Evolutionary conservation across 768 basidiomycete genomes (phyloP).

Genomic region (Auricularia sp.): DNA sequence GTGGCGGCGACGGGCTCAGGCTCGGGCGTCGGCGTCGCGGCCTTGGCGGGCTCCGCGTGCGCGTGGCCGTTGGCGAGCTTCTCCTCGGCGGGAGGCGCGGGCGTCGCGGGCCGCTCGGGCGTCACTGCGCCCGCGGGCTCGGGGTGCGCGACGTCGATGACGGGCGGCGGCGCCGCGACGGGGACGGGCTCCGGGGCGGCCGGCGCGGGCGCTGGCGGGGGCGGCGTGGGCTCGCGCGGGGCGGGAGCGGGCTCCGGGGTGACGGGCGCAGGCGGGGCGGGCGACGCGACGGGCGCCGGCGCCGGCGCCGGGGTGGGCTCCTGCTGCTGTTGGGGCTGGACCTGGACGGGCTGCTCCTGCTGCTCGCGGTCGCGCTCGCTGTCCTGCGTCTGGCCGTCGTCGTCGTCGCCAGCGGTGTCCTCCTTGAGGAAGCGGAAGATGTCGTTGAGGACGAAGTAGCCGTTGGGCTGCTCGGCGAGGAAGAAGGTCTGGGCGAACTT

Average conservation of each 20-base stretch:
- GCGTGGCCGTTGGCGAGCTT: slow-evolving; percentile 18
- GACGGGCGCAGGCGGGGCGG: neutral
- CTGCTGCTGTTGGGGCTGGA: slow-evolving; percentile 10
- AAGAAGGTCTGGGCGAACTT: slow-evolving; percentile 99
- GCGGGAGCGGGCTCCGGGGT: slow-evolving; percentile 8
- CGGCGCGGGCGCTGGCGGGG: slow-evolving; percentile 20
- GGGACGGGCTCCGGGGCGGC: slow-evolving; percentile 29
- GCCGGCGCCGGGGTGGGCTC: slow-evolving; percentile 30
- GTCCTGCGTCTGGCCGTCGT: slow-evolving; percentile 38
- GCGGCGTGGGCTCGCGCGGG: slow-evolving; percentile 8
- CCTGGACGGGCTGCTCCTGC: slow-evolving; percentile 20
- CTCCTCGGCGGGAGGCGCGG: slow-evolving; percentile 22
- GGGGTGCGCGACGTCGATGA: slow-evolving; percentile 32
- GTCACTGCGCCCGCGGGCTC: slow-evolving; percentile 24
- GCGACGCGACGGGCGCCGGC: neutral
- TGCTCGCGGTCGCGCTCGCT: slow-evolving; percentile 22
- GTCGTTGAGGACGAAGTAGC: slow-evolving; percentile 99
- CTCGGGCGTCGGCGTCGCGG: slow-evolving; percentile 15
- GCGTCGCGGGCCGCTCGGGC: slow-evolving; percentile 16
- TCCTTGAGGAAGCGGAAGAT: slow-evolving; percentile 99
- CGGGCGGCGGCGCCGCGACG: slow-evolving; percentile 32
- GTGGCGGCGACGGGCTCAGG: slow-evolving; percentile 17
- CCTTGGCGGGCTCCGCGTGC: slow-evolving; percentile 20
- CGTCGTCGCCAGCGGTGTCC: slow-evolving; percentile 75
- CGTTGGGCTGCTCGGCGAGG: slow-evolving; percentile 97